phyloP scores from a whole-genome alignment of 169 alveolate species.

The Plasmodium fragile region DNA sequence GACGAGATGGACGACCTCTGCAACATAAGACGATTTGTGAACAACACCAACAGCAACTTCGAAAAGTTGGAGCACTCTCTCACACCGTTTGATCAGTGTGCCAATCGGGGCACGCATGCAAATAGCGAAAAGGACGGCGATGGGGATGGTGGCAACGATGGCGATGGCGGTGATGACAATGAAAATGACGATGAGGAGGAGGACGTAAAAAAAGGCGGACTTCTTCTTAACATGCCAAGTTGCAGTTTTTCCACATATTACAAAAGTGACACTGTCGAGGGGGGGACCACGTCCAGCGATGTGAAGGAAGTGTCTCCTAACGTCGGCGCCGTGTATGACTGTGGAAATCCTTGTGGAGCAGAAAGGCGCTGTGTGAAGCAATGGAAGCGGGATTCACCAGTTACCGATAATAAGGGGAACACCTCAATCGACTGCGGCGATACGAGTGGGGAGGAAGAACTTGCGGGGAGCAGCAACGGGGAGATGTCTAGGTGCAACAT shows the following conservation, averaged over 20 bases:
- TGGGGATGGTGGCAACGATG: too few species aligned
- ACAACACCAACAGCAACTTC: neutral
- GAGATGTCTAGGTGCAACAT: neutral
- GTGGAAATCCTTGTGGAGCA: conserved; percentile 1
- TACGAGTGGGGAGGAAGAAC: neutral
- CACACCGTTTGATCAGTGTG: neutral
- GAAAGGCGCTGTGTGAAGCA: neutral
- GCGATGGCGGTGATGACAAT: too few species aligned
- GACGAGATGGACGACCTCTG: conserved; percentile 4
- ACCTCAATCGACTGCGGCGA: neutral
- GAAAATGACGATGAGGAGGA: neutral
- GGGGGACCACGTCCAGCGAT: neutral
- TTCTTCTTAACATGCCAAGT: neutral
- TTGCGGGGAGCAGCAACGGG: neutral
- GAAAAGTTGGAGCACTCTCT: neutral
- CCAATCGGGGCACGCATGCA: neutral
- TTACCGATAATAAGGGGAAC: neutral
- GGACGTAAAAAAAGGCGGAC: neutral
- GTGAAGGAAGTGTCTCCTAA: neutral
- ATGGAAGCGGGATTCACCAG: neutral
- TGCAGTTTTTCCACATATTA: neutral
- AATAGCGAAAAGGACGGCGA: neutral
- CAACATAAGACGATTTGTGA: neutral
- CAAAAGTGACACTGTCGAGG: neutral
- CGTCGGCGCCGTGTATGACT: neutral